Evolutionary conservation across 2,329 filamentous ascomycete species (phyloP), one percentile per base, ranked within the genome.

Genomic region (Stylonectria norvegica): DNA sequence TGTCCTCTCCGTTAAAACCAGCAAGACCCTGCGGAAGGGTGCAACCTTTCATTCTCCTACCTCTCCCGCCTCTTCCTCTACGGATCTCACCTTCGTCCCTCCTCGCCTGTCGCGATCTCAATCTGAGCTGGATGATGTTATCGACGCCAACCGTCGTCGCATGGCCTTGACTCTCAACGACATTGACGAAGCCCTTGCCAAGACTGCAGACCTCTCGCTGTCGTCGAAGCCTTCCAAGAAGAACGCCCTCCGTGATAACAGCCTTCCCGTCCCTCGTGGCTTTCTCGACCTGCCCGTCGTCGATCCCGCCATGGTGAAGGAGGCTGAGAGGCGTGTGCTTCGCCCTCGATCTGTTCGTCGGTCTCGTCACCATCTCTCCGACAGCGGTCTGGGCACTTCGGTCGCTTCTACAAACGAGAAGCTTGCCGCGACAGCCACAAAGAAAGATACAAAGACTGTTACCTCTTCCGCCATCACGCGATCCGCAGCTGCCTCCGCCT

Each of bases 311-410:
- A 75, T 76, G 69, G 61, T 64, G 32, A 62, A 60, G 42, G 57
- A 71, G 49, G 57, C 59, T 45, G 72, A 73, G 62, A 67, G 72
- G 43, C 71, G 72, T 46, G 66, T 75, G 28, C 62, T 76, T 48
- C 78, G 75, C 43, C 73, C 75, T 48, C 76, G 75, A 43, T 69
- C 67, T 36, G 74, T 74, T 42, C 75, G 80, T 59, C 68, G 70
- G 45, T 73, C 72, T 30, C 76, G 82, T 59, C 78, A 81, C 58
- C 84, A 89, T 66, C 78, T 79, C 43, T 93, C 88, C 12, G 90
- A 96, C 69, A 95, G 89, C 62, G 90, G 89, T 38, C 73, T 96
- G 49, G 90, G 90, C 37, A 86, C 88, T 30, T 95, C 89, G 29
- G 75, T 95, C 57, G 78, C 73, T 45, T 85, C 79, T 34, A 74